Base-by-base conservation (phyloP, 176 grass and related monocot species). In the Oryza nivara region DNA sequence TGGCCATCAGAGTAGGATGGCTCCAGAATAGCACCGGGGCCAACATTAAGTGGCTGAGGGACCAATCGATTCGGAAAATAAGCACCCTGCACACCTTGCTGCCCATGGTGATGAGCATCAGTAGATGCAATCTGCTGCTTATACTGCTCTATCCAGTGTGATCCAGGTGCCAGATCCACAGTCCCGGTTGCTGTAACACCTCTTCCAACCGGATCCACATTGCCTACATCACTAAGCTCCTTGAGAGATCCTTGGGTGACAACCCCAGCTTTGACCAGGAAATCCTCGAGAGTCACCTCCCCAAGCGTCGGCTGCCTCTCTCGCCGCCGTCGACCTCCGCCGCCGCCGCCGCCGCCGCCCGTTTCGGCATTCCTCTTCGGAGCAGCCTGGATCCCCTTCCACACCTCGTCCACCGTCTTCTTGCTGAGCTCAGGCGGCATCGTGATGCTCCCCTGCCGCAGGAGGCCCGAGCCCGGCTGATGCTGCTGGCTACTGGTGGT, bases 241-340 rank as follows among this genome's bases (percentile, higher is more conserved):
- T 90, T 92, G 12, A 72, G 48, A 90, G 54, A 74, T 41, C 82
- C 89, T 19, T 93, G 80, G 1, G 88, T 14, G n/a, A 96, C 85
- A 7, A 98, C 91, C 73, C 96, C 96, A 30, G 93, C 96, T 94
- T 92, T 93, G 26, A 96, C 67, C 56, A 98, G 83, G 79, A 98
- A 98, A 75, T 94, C 91, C 82, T 98, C 96, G n/a, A 98, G 85
- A 0, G 93, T 95, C 96, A 94, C 95, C 85, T 95, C 96, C 60
- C 96, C 96, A 25, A 95, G 86, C 3, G 81, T 98, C 11, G 44
- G 72, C 81, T 98, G 89, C 74, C 86, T 83, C 82, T 87, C 82
- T 51, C 51, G 80, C 69, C 60, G 76, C 51, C 67, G 54, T 40
- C 34, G 68, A 15, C 47, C 28, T 28, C 28, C 46, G 11, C 73